These are phyloP conservation scores for Medicago truncatula DNA, from an alignment of 306 rosid species.

Conservation along the genomic window MtrunA17r5.0-ANR NC_053044.1:38200501-38201000, in stretches of 20 bases:
- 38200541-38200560: conserved; percentile 88
- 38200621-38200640: conserved; percentile 7
- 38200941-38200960: no score
- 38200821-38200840: background rate
- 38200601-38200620: conserved; percentile 13
- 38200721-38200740: background rate
- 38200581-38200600: conserved; percentile 98
- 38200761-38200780: background rate
- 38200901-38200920: background rate
- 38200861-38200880: no score
- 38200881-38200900: no score
- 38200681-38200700: background rate
- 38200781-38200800: background rate
- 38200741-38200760: background rate
- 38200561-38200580: conserved; percentile 64
- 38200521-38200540: conserved; percentile 77
- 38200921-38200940: no score
- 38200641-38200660: background rate
- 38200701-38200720: background rate
- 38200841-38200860: background rate
- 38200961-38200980: no score
- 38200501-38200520: conserved; percentile 62
- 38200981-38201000: no score
- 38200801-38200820: background rate
- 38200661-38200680: background rate